Percentiles rank a stretch among this genome's conserved stretches.
Conservation (phyloP, 23 red algal species). For the Gracilariopsis chorda region DNA sequence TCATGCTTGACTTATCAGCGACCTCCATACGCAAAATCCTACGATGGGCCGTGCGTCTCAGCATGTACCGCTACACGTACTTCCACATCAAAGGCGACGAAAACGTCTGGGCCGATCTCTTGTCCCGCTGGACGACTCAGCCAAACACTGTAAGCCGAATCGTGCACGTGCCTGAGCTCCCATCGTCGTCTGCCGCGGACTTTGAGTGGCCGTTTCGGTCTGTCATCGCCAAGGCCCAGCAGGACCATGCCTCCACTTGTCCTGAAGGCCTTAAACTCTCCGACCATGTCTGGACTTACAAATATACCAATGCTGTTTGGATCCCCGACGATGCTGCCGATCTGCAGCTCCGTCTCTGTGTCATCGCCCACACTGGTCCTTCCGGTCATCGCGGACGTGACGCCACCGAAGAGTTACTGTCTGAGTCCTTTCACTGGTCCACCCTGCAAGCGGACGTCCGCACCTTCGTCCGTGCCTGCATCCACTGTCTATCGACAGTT, state of each 20-base stretch:
- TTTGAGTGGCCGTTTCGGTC: constrained; percentile 11
- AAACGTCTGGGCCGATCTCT: constrained; percentile 29
- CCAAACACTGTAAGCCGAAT: neutral
- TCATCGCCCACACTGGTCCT: constrained; percentile 14
- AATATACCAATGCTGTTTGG: neutral
- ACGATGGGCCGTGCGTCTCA: constrained; percentile 13
- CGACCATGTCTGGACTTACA: neutral
- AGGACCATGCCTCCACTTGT: neutral
- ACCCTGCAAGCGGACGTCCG: neutral
- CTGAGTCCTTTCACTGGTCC: neutral
- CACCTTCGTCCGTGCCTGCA: constrained; percentile 28
- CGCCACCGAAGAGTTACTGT: neutral
- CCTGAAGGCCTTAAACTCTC: neutral
- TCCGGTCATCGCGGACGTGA: neutral
- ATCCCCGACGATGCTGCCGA: constrained; percentile 20
- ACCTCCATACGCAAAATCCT: constrained; percentile 34
- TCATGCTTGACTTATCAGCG: constrained; percentile 9
- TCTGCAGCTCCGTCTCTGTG: constrained; percentile 5
- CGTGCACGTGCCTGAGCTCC: constrained; percentile 10
- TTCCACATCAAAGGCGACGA: constrained; percentile 49
- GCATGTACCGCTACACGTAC: constrained; percentile 40
- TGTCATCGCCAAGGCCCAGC: neutral
- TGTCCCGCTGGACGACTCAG: constrained; percentile 6
- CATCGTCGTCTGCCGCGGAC: neutral
- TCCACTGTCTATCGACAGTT: constrained; percentile 38